Evolutionary conservation across 352 stramenopile genomes (phyloP), one percentile per base, ranked within the genome.

Genomic region (Hyaloperonospora arabidopsidis): DNA sequence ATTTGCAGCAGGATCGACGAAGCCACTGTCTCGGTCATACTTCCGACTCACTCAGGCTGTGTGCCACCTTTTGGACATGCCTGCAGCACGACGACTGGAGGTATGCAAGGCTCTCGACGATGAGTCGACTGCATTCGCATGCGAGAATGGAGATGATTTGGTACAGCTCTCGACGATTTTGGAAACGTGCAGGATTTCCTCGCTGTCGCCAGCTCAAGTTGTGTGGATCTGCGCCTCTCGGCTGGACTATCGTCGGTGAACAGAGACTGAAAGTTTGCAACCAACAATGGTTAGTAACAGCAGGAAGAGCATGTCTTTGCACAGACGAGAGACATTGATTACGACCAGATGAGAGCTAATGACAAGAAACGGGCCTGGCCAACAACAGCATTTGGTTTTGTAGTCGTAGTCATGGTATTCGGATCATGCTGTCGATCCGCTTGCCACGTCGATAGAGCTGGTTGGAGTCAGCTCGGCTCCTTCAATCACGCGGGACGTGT

Each of bases 141-240:
- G 8, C 34, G 54, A 50, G 10, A 40, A 5, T 41, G 34, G 51
- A 18, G 51, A 43, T 38, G 46, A 25, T 8, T 64, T 81, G 36
- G 77, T 86, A 52, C 79, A 87, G 53, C 56, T 87, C 58, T 79
- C 71, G 40, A 87, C 73, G 15, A 86, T 89, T 44, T 67, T 89
- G 6, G 79, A 89, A 41, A 75, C 76, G 7, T 84, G 79, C 39
- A 64, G 64, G 25, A 70, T 87, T 34, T 67, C 72, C 39, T 67
- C 65, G 21, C 57, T 89, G 21, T 70, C 63, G 0, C 74, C 73
- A 4, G 52, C 65, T 8, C 63, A 85, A 66, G 73, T 87, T 22
- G 38, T 65, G 25, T 41, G 41, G 49, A 73, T 73, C 59, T 69
- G 65, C 53, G 54, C 61, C 21, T 59, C 44, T 12, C 57, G 61